Evolutionary conservation across 768 basidiomycete genomes (phyloP).

Genomic region (Russula vinacea): DNA sequence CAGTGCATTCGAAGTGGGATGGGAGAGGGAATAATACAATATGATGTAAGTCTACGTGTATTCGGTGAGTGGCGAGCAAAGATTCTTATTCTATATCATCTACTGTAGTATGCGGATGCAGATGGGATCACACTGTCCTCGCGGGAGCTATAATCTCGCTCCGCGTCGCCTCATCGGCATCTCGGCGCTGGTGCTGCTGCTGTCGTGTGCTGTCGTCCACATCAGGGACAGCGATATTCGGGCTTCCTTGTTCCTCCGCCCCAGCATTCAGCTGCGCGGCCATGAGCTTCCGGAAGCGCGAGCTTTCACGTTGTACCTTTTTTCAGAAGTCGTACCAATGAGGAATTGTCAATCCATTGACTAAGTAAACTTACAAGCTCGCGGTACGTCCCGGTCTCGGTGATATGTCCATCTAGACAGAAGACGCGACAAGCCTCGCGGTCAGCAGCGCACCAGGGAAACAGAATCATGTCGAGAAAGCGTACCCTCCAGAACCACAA

Average conservation of each 20-base stretch:
- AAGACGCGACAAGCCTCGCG: background rate
- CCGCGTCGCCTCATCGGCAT: background rate
- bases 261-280: conserved; percentile 76
- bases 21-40: background rate
- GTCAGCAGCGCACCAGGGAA: background rate
- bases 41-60: background rate
- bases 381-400: conserved; percentile 78
- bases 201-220: background rate
- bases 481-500: conserved; percentile 85
- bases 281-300: conserved; percentile 84
- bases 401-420: conserved; percentile 65
- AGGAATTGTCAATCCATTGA: background rate
- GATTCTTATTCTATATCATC: background rate
- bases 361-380: conserved; percentile 50
- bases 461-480: background rate
- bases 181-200: background rate
- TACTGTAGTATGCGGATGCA: background rate
- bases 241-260: background rate
- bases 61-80: background rate
- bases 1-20: background rate
- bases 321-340: background rate
- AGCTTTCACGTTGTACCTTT: conserved; percentile 63
- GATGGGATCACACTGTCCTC: background rate
- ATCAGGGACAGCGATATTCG: background rate
- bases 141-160: background rate